Conservation (phyloP, 805 yeast genomes). For the Starmerella riodocensis region DNA sequence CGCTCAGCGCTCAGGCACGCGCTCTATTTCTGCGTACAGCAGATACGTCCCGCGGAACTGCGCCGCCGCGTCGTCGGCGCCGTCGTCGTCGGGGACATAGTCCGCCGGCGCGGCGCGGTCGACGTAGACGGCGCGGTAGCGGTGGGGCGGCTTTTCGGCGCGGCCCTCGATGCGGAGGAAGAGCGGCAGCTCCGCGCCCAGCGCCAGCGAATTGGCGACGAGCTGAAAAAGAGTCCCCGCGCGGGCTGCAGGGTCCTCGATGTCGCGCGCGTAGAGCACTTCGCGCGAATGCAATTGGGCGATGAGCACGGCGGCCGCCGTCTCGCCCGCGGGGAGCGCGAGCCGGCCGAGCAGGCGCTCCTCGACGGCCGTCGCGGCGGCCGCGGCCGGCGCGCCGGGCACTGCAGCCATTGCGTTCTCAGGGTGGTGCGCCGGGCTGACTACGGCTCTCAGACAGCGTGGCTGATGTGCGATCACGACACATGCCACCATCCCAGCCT, state of each 20-base stretch:
- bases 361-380: not conserved
- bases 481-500: not conserved
- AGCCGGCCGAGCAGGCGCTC: slow-evolving; percentile 15
- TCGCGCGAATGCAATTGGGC: slow-evolving; percentile 2
- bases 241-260: slow-evolving; percentile 20
- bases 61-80: not conserved
- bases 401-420: not conserved
- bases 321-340: slow-evolving; percentile 7
- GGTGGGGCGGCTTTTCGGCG: not conserved
- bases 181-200: slow-evolving; percentile 1
- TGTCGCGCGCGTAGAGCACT: slow-evolving; percentile 13
- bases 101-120: not conserved
- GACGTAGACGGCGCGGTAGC: slow-evolving; percentile 5
- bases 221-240: slow-evolving; percentile 8
- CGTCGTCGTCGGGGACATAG: not conserved
- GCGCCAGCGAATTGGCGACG: slow-evolving; percentile 5
- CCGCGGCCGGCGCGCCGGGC: not conserved
- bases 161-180: slow-evolving; percentile 8
- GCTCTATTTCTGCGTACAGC: slow-evolving; percentile 9
- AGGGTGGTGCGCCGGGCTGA: not conserved
- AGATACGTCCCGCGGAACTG: slow-evolving; percentile 5
- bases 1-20: not conserved
- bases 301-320: slow-evolving; percentile 10
- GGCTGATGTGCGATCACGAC: not conserved
- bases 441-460: too few species aligned